Conservation (phyloP, 108 stramenopile species). For the Cyclotella atomus region DNA sequence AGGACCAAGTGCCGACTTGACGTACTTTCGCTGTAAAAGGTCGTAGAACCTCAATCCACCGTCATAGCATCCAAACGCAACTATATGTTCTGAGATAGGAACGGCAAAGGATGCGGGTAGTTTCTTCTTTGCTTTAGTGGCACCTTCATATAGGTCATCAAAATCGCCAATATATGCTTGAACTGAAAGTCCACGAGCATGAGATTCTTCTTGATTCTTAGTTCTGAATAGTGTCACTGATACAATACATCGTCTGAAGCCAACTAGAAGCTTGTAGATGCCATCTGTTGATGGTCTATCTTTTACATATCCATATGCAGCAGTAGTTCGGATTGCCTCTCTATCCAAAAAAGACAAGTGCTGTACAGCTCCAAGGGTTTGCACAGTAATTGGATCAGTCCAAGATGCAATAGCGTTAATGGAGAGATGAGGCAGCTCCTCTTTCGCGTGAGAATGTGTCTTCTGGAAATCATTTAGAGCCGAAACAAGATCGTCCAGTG, state of each 20-base stretch:
- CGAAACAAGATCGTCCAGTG: constrained; percentile 22
- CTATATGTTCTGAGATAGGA: constrained; percentile 39
- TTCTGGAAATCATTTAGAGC: constrained; percentile 13
- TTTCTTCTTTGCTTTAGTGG: constrained; percentile 22
- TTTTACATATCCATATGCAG: constrained; percentile 18
- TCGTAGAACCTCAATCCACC: constrained; percentile 49
- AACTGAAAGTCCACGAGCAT: constrained; percentile 24
- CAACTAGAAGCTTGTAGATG: constrained; percentile 36
- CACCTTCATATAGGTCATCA: constrained; percentile 21
- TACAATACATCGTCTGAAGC: constrained; percentile 39
- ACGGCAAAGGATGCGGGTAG: constrained; percentile 36
- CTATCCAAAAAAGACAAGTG: constrained; percentile 36
- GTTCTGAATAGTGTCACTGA: constrained; percentile 26
- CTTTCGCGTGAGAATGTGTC: background rate
- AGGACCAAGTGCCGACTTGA: constrained; percentile 38
- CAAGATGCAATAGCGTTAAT: constrained; percentile 8
- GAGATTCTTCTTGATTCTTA: constrained; percentile 20
- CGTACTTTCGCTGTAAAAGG: constrained; percentile 13
- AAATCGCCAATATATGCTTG: constrained; percentile 40
- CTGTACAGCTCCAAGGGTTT: constrained; percentile 38
- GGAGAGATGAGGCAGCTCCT: background rate
- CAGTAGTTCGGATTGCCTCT: constrained; percentile 18
- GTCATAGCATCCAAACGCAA: constrained; percentile 47
- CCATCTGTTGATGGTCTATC: constrained; percentile 5
- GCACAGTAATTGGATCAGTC: background rate